These are phyloP conservation scores for Phytophthora capsici DNA, from an alignment of 352 stramenopile species.

Conservation along the genomic window DNA sequence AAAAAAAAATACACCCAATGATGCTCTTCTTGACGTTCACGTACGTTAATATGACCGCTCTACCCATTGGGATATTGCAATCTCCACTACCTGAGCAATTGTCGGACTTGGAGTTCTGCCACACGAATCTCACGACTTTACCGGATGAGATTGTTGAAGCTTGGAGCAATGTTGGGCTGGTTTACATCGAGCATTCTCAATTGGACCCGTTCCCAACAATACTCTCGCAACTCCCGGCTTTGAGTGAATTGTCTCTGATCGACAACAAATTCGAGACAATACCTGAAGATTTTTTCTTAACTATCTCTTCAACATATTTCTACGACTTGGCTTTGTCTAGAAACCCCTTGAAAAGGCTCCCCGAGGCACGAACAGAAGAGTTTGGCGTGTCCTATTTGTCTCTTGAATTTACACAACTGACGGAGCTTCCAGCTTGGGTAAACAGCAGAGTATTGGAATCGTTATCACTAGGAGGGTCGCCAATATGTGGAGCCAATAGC, in stretches of 20 bases:
- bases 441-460: constrained; percentile 9
- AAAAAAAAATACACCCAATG: not conserved
- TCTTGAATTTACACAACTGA: constrained; percentile 38
- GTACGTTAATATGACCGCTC: not conserved
- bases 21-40: not conserved
- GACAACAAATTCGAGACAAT: constrained; percentile 32
- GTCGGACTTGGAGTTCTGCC: not conserved
- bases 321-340: constrained; percentile 20
- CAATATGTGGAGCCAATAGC: not conserved
- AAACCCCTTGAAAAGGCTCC: constrained; percentile 39
- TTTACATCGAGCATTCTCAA: constrained; percentile 32
- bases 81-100: not conserved
- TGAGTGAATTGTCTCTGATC: constrained; percentile 39
- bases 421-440: constrained; percentile 32
- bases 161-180: not conserved
- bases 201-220: constrained; percentile 32
- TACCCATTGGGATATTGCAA: not conserved
- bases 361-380: constrained; percentile 9
- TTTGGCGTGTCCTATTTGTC: constrained; percentile 36
- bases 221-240: constrained; percentile 16
- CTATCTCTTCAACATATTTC: not conserved
- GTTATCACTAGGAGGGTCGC: not conserved
- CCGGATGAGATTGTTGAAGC: not conserved
- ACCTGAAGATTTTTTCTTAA: constrained; percentile 15
- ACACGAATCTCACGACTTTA: not conserved